Percentiles rank a stretch among this genome's conserved stretches.
These are phyloP conservation scores for Ogataea methanolica DNA, from an alignment of 805 yeast species.

Conservation along the genomic window DNA sequence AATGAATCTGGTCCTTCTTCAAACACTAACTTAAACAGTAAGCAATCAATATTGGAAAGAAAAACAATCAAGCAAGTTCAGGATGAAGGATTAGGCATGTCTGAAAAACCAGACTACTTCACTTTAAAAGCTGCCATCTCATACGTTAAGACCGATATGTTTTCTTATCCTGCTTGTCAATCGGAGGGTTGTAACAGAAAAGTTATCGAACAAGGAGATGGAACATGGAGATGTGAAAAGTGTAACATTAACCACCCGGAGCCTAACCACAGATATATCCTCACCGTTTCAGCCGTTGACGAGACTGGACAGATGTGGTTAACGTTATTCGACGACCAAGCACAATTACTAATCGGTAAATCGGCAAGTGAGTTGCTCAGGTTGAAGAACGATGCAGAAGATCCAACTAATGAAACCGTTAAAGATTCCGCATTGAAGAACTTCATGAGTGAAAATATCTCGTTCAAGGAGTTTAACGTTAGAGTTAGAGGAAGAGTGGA, in stretches of 20 bases:
- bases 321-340: constrained; percentile 83
- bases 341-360: constrained; percentile 54
- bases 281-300: constrained; percentile 76
- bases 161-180: constrained; percentile 87
- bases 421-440: constrained; percentile 32
- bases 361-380: constrained; percentile 59
- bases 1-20: constrained; percentile 40
- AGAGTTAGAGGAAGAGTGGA: constrained; percentile 82
- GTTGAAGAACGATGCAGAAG: constrained; percentile 36
- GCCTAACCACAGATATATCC: constrained; percentile 77
- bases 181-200: constrained; percentile 78
- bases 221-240: constrained; percentile 90
- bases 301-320: constrained; percentile 81
- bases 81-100: constrained; percentile 62
- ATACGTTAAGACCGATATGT: constrained; percentile 66
- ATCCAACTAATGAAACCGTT: constrained; percentile 39
- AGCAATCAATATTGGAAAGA: constrained; percentile 48
- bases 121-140: constrained; percentile 69
- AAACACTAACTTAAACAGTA: constrained; percentile 28
- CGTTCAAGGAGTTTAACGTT: constrained; percentile 68
- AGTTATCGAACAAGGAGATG: constrained; percentile 67
- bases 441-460: constrained; percentile 29
- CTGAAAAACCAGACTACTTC: constrained; percentile 79
- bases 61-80: constrained; percentile 64
- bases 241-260: constrained; percentile 66